Evolutionary conservation across 768 basidiomycete species (phyloP).

Genomic region (Imleria badia): DNA sequence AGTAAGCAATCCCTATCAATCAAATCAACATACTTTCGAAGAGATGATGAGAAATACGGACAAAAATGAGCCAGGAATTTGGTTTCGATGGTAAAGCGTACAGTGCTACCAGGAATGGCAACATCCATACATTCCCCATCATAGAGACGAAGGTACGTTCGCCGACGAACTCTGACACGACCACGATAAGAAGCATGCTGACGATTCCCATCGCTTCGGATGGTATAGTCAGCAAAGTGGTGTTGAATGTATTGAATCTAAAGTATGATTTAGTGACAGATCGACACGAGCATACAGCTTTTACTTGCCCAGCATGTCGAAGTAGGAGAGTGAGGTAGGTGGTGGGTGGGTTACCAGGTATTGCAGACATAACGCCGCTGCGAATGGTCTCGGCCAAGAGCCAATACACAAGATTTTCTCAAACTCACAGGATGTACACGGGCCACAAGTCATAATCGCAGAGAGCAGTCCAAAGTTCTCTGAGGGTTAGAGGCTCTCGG

Average conservation of each 20-base stretch:
- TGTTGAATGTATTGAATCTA: slow-evolving; percentile 59
- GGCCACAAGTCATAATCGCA: slow-evolving; percentile 70
- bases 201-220: slow-evolving; percentile 50
- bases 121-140: slow-evolving; percentile 55
- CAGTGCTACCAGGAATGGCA: slow-evolving; percentile 60
- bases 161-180: slow-evolving; percentile 52
- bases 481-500: slow-evolving; percentile 53
- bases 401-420: neutral
- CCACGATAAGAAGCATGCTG: slow-evolving; percentile 48
- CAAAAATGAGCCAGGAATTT: slow-evolving; percentile 55
- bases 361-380: slow-evolving; percentile 53
- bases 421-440: slow-evolving; percentile 48
- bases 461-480: slow-evolving; percentile 51
- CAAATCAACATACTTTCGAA: neutral
- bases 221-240: slow-evolving; percentile 62
- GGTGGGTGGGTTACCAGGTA: slow-evolving; percentile 46
- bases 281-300: neutral
- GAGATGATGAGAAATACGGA: slow-evolving; percentile 23
- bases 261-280: neutral
- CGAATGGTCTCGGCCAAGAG: neutral
- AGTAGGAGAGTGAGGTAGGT: slow-evolving; percentile 62
- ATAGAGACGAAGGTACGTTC: slow-evolving; percentile 54
- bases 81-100: slow-evolving; percentile 46
- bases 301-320: slow-evolving; percentile 45
- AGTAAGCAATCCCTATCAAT: slow-evolving; percentile 39